Evolutionary conservation across 306 rosid species (phyloP).

Genomic region (Parietaria judaica): DNA sequence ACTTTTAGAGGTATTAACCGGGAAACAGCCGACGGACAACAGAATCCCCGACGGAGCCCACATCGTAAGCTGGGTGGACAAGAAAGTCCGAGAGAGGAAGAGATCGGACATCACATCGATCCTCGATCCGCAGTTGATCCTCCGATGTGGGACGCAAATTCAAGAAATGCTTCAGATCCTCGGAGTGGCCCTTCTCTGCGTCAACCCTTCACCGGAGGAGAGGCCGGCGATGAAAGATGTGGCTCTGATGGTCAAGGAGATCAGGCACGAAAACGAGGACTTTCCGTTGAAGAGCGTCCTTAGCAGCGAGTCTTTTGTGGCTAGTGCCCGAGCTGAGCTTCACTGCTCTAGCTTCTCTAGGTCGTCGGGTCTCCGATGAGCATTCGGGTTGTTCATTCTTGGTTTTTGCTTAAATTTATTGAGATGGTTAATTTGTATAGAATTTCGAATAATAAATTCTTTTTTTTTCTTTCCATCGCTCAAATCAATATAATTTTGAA

Average conservation of each 20-base stretch:
- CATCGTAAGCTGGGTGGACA: constrained; percentile 66
- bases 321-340: constrained; percentile 50
- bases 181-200: constrained; percentile 85
- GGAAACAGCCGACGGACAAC: constrained; percentile 65
- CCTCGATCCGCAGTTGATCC: constrained; percentile 63
- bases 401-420: no score
- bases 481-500: no score
- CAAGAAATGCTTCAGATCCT: constrained; percentile 90
- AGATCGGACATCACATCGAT: constrained; percentile 40
- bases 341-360: constrained; percentile 84
- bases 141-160: constrained; percentile 72
- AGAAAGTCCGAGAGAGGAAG: constrained; percentile 51
- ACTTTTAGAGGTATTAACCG: constrained; percentile 72
- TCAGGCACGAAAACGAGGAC: constrained; percentile 51
- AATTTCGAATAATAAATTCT: no score
- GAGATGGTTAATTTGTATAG: constrained; percentile 29
- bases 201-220: constrained; percentile 69
- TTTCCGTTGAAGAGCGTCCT: constrained; percentile 49
- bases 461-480: no score
- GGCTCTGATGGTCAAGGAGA: constrained; percentile 85
- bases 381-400: constrained; percentile 17
- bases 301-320: constrained; percentile 30
- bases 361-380: constrained; percentile 46
- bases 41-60: constrained; percentile 69
- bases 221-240: constrained; percentile 91